These are phyloP conservation scores for Hygrocybe punicea DNA, from an alignment of 768 basidiomycete genomes.

Conservation along the genomic window DNA sequence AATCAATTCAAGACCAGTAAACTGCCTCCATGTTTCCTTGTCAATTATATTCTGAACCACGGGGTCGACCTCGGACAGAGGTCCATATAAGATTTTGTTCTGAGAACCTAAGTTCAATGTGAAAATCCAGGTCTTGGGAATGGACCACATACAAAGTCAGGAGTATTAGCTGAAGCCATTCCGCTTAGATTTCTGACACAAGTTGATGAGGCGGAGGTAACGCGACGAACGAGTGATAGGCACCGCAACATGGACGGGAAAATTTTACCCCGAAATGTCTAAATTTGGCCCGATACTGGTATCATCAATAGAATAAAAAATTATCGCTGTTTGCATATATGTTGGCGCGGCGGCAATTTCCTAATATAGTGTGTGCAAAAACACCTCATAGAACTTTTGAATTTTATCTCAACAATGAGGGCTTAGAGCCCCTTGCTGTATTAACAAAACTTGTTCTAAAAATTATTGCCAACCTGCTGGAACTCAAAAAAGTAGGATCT, in stretches of 20 bases:
- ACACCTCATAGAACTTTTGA: no score
- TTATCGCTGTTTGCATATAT: background rate
- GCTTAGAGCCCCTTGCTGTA: background rate
- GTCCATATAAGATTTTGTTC: conserved; percentile 90
- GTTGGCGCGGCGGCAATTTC: background rate
- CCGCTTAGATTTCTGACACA: background rate
- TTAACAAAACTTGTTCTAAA: background rate
- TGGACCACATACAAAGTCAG: conserved; percentile 11
- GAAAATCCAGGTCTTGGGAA: background rate
- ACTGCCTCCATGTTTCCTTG: conserved; percentile 98
- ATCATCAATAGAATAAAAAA: no score
- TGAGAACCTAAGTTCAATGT: conserved; percentile 29
- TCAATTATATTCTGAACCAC: conserved; percentile 97
- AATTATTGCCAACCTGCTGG: background rate
- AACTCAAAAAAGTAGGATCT: background rate
- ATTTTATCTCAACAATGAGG: background rate
- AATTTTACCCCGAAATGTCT: background rate
- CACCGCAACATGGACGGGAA: background rate
- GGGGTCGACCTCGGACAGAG: conserved; percentile 88
- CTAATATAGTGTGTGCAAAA: no score
- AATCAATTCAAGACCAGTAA: conserved; percentile 95
- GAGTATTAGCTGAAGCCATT: conserved; percentile 12
- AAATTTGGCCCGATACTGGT: no score
- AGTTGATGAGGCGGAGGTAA: conserved; percentile 1
- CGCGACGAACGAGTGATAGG: conserved; percentile 1